Base-by-base conservation (phyloP, 73 alveolate genomes). In the Stentor roeselii region DNA sequence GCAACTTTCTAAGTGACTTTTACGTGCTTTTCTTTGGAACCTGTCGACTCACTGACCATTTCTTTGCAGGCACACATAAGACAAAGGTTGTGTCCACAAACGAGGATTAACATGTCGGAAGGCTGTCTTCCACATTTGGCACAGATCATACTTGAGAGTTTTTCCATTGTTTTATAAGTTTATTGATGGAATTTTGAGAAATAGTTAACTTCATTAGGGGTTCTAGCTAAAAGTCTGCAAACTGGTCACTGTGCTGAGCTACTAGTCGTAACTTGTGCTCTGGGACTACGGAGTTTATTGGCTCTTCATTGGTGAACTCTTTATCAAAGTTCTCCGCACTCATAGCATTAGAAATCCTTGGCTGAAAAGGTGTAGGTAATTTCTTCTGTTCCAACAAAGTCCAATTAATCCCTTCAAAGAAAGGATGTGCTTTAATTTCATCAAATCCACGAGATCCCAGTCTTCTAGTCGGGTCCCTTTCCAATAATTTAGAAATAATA, bases 21-120 rank as follows among this genome's bases (percentile, higher is more conserved):
- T 42, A 87, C 88, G 83, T 89, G 90, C 21, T 75, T 60, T 32
- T 86, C 94, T 74, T 92, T 93, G 59, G 39, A 42, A 15, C n/a
- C n/a, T n/a, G n/a, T n/a, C n/a, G 80, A 74, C 78, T 94, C 96
- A 3, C 93, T 82, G 39, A 86, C 75, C 60, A 94, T 39, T 78
- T 94, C 92, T 59, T 86, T 91, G 39, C 95, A 88, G 0, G 97
- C 97, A 60, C 98, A 94, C 60, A 60, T 39, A 78, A 94, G 75
- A 83, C 98, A 94, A 14, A 94, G 90, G 88, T 94, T 94, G 75
- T 94, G 97, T 75, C 92, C 95, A 75, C 98, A 94, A 3, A 96
- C 88, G 2, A 94, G 84, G 59, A 94, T 86, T 40, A 94, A 84
- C 30, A 94, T 59, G 76, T 94, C 97, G 3, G 92, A 95, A 31